These are phyloP conservation scores for Rhizophagus prolifer DNA, from an alignment of 192 early-diverging fungal genomes.

Conservation along the genomic window DNA sequence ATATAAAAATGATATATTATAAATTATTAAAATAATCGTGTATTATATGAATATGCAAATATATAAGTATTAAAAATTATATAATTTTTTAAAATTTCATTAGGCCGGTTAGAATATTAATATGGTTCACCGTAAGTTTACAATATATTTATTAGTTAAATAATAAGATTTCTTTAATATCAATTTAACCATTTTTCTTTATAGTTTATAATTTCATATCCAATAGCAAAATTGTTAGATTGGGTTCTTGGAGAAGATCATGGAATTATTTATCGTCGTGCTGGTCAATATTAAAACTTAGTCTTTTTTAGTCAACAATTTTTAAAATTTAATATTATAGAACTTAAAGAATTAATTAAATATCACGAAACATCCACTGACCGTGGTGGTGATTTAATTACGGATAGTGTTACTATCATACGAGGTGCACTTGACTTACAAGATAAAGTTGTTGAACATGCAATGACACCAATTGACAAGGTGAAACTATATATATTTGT, in stretches of 20 bases:
- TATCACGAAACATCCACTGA: slow-evolving; percentile 54
- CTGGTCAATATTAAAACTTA: slow-evolving; percentile 36
- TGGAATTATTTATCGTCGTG: slow-evolving; percentile 75
- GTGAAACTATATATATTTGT: not conserved
- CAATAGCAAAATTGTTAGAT: slow-evolving; percentile 85
- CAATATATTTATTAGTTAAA: not conserved
- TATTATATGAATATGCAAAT: no score
- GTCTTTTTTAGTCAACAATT: not conserved
- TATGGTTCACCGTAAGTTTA: slow-evolving; percentile 42
- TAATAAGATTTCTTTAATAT: not conserved
- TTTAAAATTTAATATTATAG: slow-evolving; percentile 8
- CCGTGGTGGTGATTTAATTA: slow-evolving; percentile 56
- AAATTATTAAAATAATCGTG: no score
- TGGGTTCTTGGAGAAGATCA: slow-evolving; percentile 73
- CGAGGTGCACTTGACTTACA: slow-evolving; percentile 65
- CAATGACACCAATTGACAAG: slow-evolving; percentile 63
- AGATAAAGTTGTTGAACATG: slow-evolving; percentile 57
- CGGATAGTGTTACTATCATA: slow-evolving; percentile 69
- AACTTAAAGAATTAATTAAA: slow-evolving; percentile 65
- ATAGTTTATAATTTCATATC: slow-evolving; percentile 69
- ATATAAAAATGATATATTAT: not conserved
- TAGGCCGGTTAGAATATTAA: slow-evolving; percentile 56
- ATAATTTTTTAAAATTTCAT: no score
- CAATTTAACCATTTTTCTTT: slow-evolving; percentile 21
- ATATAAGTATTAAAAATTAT: no score